Evolutionary conservation across 139 green algal species (phyloP).

Genomic region (Asterochloris sp.): DNA sequence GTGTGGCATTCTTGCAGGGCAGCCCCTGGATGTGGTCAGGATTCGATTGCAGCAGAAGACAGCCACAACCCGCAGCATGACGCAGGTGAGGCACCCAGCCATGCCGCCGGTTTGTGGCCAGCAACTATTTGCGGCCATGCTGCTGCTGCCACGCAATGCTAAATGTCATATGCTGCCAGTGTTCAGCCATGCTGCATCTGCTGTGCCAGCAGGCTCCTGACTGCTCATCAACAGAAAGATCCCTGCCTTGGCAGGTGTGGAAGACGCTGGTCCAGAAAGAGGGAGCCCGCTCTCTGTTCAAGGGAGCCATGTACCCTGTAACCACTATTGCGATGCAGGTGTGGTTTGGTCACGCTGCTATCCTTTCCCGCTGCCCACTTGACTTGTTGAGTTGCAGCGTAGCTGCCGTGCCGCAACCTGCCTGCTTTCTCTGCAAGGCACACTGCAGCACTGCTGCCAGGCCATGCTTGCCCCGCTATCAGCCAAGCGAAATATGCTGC

Average conservation of each 20-base stretch:
- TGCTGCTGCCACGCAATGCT: too few relatives aligned
- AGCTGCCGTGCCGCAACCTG: neutral
- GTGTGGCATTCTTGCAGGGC: slow-evolving; percentile 8
- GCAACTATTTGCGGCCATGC: too few relatives aligned
- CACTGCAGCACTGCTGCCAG: neutral
- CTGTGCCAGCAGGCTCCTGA: neutral
- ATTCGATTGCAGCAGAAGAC: slow-evolving; percentile 4
- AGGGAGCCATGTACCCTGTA: slow-evolving; percentile 10
- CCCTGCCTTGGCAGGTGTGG: neutral
- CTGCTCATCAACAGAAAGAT: too few relatives aligned
- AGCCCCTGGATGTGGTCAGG: slow-evolving; percentile 17
- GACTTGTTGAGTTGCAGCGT: neutral
- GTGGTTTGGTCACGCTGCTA: neutral
- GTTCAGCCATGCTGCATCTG: neutral
- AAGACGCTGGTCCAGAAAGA: slow-evolving; percentile 5
- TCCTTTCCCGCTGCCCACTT: neutral
- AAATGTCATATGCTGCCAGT: too few relatives aligned
- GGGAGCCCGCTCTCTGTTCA: slow-evolving; percentile 8
- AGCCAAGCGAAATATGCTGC: too few relatives aligned
- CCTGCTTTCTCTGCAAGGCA: neutral
- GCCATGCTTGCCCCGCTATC: too few relatives aligned
- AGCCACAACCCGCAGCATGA: too few relatives aligned
- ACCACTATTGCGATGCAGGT: slow-evolving; percentile 21
- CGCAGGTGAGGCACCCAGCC: neutral
- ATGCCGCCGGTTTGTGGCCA: too few relatives aligned